Evolutionary conservation across 2,329 filamentous ascomycete genomes (phyloP).

Genomic region (Cladosporium velox): DNA sequence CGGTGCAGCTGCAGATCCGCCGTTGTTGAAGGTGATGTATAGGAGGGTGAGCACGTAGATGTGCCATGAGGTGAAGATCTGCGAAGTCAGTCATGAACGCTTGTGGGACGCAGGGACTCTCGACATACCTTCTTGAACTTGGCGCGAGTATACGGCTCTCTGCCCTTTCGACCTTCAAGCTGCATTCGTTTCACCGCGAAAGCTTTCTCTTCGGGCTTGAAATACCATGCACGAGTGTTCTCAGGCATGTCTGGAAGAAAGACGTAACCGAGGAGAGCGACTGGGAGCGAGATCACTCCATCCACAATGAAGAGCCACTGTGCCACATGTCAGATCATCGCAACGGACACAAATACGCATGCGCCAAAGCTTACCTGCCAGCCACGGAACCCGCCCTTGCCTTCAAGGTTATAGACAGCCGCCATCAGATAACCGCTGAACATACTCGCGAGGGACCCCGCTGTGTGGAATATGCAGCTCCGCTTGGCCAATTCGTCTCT

Average conservation of each 20-base stretch:
- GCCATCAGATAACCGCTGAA: constrained; percentile 23
- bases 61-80: constrained; percentile 64
- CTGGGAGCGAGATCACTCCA: constrained; percentile 9
- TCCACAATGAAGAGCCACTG: constrained; percentile 15
- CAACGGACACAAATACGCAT: background rate
- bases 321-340: background rate
- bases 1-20: constrained; percentile 53
- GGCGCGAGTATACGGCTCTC: constrained; percentile 46
- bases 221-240: constrained; percentile 8
- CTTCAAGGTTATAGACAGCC: constrained; percentile 33
- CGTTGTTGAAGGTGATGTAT: constrained; percentile 68
- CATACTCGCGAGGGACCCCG: constrained; percentile 7
- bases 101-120: background rate
- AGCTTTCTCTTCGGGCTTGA: constrained; percentile 32
- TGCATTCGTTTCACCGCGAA: constrained; percentile 53
- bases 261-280: constrained; percentile 9
- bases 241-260: constrained; percentile 15
- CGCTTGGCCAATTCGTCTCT: constrained; percentile 41
- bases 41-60: constrained; percentile 60
- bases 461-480: constrained; percentile 39
- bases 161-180: constrained; percentile 48
- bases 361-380: constrained; percentile 51
- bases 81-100: background rate
- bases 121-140: constrained; percentile 42
- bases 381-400: constrained; percentile 43